Evolutionary conservation across 768 basidiomycete genomes (phyloP).

Genomic region (Suillus clintonianus): DNA sequence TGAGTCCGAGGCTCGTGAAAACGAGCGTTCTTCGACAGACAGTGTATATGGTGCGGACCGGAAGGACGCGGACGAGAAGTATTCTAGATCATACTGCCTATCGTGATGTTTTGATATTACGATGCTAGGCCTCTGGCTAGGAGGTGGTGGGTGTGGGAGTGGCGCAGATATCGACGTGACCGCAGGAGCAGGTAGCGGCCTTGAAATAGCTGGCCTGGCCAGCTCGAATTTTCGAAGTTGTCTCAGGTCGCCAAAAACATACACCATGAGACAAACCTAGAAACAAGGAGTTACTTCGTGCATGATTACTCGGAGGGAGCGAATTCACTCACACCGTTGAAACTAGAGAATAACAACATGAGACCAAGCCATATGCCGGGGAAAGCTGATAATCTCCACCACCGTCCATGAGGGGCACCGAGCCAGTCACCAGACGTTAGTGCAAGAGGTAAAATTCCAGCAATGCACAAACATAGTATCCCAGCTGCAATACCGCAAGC

Average conservation of each 20-base stretch:
- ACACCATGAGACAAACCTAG: slow-evolving; percentile 68
- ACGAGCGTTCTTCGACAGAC: slow-evolving; percentile 2
- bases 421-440: slow-evolving; percentile 44
- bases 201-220: slow-evolving; percentile 64
- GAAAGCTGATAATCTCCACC: slow-evolving; percentile 59
- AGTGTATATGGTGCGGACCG: slow-evolving; percentile 13
- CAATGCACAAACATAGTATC: slow-evolving; percentile 46
- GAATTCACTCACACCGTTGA: slow-evolving; percentile 57
- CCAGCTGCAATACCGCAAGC: slow-evolving; percentile 72
- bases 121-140: not conserved
- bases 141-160: not conserved
- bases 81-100: slow-evolving; percentile 9
- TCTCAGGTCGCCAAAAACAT: slow-evolving; percentile 76
- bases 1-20: slow-evolving; percentile 9
- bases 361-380: slow-evolving; percentile 75
- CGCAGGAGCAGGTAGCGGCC: slow-evolving; percentile 27
- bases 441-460: slow-evolving; percentile 53
- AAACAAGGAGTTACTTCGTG: not conserved
- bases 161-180: slow-evolving; percentile 16
- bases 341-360: slow-evolving; percentile 57
- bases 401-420: slow-evolving; percentile 37
- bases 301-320: not conserved
- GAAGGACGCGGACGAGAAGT: slow-evolving; percentile 6
- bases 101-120: not conserved
- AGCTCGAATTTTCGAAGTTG: slow-evolving; percentile 81